phyloP scores from a whole-genome alignment of 2,329 filamentous ascomycete species.

The Hymenoscyphus scutula region DNA sequence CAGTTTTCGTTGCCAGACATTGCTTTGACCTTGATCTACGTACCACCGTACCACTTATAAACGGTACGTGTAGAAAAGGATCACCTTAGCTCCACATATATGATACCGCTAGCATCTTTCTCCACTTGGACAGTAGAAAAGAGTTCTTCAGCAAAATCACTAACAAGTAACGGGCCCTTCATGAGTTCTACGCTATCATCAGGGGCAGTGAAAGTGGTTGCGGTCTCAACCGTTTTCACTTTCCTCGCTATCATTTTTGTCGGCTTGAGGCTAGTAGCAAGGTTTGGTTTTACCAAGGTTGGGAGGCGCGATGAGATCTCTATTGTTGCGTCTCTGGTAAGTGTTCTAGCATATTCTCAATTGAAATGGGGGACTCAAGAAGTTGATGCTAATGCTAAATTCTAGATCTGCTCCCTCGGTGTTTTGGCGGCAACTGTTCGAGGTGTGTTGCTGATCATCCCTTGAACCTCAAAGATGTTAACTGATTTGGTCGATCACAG shows the following conservation, averaged over 20 bases:
- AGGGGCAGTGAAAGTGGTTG: conserved; percentile 5
- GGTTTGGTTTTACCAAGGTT: conserved; percentile 19
- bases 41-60: neutral
- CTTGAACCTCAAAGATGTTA: neutral
- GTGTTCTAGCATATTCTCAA: conserved; percentile 1
- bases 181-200: neutral
- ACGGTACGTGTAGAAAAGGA: neutral
- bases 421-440: conserved; percentile 10
- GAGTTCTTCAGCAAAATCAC: neutral
- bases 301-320: conserved; percentile 21
- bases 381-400: neutral
- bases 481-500: conserved; percentile 21
- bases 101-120: neutral
- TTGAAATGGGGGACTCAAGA: neutral
- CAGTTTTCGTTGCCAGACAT: neutral
- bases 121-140: neutral
- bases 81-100: neutral
- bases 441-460: neutral
- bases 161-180: neutral
- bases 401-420: conserved; percentile 12
- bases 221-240: conserved; percentile 12
- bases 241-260: conserved; percentile 15
- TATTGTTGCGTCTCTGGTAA: conserved; percentile 23
- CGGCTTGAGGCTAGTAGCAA: conserved; percentile 16
- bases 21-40: neutral